Conservation (phyloP, 768 basidiomycete species). For the Agaricus sinodeliciosus region DNA sequence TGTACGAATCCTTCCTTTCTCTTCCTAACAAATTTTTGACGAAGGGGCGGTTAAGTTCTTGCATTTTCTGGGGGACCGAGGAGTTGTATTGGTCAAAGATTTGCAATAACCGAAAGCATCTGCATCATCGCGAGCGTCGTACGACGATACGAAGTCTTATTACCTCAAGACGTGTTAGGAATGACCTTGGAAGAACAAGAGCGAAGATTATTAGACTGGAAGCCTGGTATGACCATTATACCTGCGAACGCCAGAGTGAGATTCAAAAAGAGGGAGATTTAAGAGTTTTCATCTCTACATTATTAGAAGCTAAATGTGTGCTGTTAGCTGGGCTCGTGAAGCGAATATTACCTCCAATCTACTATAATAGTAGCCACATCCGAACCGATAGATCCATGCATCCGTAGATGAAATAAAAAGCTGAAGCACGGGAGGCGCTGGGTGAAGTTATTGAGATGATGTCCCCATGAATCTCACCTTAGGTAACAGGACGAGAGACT, state of each 20-base stretch:
- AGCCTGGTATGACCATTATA: constrained; percentile 25
- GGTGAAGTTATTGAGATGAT: too few species aligned
- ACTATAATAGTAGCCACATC: too few species aligned
- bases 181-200: constrained; percentile 26
- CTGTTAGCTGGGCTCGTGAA: too few species aligned
- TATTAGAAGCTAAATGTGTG: too few species aligned
- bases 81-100: constrained; percentile 44
- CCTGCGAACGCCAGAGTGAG: constrained; percentile 24
- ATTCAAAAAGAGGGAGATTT: constrained; percentile 7
- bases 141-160: constrained; percentile 31
- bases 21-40: neutral
- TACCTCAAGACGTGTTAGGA: constrained; percentile 28
- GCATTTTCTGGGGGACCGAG: constrained; percentile 40
- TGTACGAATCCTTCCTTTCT: constrained; percentile 10
- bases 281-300: neutral
- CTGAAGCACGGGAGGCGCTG: too few species aligned
- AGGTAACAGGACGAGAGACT: constrained; percentile 58
- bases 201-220: constrained; percentile 28
- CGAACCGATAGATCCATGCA: too few species aligned
- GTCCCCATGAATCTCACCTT: neutral
- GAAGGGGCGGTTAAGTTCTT: constrained; percentile 18
- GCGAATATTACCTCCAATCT: too few species aligned
- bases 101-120: constrained; percentile 34
- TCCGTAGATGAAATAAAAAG: too few species aligned
- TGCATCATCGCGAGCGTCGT: constrained; percentile 38